Evolutionary conservation across 352 stramenopile species (phyloP), one percentile per base, ranked within the genome.

Genomic region (Pythium periplocum): DNA sequence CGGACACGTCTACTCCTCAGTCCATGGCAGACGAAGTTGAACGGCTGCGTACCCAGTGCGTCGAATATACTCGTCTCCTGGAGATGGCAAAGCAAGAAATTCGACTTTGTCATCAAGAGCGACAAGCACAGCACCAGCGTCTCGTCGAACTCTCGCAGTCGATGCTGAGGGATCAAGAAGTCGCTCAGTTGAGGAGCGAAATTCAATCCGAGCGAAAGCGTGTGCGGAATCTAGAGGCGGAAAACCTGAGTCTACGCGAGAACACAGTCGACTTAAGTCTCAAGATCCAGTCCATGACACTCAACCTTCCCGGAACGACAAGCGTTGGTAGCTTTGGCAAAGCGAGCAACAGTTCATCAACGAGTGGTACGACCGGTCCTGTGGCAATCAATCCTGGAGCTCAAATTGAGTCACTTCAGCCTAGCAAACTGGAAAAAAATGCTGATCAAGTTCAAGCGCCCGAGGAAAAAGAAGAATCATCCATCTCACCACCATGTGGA

Each of bases 21-120:
- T 26, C 17, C 17, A 26, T 26, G 17, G 17, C 17, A 26, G 57
- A 65, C 26, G 60, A 81, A 6, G 39, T 51, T 3, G 58, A 69
- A 34, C 45, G 35, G 26, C 38, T 86, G 4, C 71, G 71, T 10
- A 60, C 71, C 4, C 73, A 83, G 40, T 81, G 73, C 10, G 57
- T 80, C 8, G 78, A 89, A 33, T 62, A 79, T n/a, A 62, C 53
- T 4, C 64, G 75, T 0, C 17, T 87, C 7, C 51, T 89, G 4
- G 78, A 89, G 37, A 84, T 89, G 73, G 75, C 75, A 0, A 86
- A 89, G 51, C 71, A 87, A 45, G 78, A 89, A 42, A 89, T 89
- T n/a, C 64, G 64, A 1, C 48, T 89, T 38, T 79, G 75, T 53
- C 78, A 89, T 12, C 65, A 75, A 33, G 75, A 89, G 17, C 60